Evolutionary conservation across 129 eudicot genomes (phyloP).

Genomic region (Erigeron canadensis): DNA sequence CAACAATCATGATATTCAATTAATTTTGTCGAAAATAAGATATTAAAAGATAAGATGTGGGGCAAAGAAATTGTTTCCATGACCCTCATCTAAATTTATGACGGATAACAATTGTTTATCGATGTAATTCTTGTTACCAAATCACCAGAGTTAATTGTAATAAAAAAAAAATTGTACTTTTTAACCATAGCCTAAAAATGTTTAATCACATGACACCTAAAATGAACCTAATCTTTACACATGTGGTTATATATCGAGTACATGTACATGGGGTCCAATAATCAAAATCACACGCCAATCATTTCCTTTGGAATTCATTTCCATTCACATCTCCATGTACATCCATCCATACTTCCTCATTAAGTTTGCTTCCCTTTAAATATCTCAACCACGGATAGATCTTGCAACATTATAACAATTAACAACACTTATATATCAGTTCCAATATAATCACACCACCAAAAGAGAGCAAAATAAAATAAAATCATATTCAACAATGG

Average conservation of each 20-base stretch:
- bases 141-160: too few species aligned
- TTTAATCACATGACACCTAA: background rate
- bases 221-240: background rate
- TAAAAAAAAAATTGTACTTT: too few species aligned
- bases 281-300: constrained; percentile 15
- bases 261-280: background rate
- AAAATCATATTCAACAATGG: constrained; percentile 17
- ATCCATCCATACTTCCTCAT: constrained; percentile 8
- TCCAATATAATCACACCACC: too few species aligned
- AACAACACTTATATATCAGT: too few species aligned
- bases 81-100: too few species aligned
- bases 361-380: constrained; percentile 20
- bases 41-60: too few species aligned
- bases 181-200: too few species aligned
- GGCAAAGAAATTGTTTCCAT: too few species aligned
- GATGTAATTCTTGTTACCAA: too few species aligned
- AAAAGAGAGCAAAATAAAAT: background rate
- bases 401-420: background rate
- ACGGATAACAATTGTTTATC: too few species aligned
- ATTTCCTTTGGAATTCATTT: background rate
- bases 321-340: background rate
- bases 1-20: too few species aligned
- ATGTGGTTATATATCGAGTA: background rate
- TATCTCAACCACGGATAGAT: background rate
- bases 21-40: too few species aligned